These are phyloP conservation scores for Cucurbita maxima DNA, from an alignment of 306 rosid species.

Conservation along the genomic window DNA sequence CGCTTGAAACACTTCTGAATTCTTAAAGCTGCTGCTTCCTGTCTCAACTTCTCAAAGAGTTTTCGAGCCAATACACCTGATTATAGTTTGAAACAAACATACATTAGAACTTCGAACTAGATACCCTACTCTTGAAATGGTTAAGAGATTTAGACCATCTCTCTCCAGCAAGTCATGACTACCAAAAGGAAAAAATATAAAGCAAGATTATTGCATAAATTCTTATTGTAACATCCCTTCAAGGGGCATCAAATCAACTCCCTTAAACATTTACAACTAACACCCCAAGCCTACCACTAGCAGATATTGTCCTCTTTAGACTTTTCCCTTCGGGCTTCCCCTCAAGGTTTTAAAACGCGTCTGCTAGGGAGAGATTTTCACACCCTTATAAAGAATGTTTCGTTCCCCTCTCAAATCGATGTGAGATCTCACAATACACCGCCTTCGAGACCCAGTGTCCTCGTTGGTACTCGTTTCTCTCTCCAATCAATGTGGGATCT, in stretches of 20 bases:
- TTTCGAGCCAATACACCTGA: conserved; percentile 73
- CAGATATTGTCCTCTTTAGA: no score
- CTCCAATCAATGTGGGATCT: no score
- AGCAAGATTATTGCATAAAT: background rate
- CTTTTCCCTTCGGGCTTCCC: no score
- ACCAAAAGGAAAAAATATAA: background rate
- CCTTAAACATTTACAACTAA: background rate
- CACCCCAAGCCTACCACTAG: background rate
- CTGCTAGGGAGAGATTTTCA: no score
- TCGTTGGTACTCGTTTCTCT: no score
- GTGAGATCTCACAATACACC: no score
- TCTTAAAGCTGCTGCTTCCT: conserved; percentile 84
- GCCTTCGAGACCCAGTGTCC: no score
- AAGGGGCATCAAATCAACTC: background rate
- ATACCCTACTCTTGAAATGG: background rate
- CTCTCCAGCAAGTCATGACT: background rate
- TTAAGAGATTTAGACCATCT: background rate
- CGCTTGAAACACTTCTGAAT: conserved; percentile 71
- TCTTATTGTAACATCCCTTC: background rate
- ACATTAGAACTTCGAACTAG: background rate
- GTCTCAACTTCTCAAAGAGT: conserved; percentile 60
- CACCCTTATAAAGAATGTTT: no score
- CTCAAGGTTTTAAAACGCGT: no score
- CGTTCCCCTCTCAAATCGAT: no score
- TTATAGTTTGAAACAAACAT: conserved; percentile 15